Base-by-base conservation (phyloP, 2,329 filamentous ascomycete species). In the Leptographium lundbergii region DNA sequence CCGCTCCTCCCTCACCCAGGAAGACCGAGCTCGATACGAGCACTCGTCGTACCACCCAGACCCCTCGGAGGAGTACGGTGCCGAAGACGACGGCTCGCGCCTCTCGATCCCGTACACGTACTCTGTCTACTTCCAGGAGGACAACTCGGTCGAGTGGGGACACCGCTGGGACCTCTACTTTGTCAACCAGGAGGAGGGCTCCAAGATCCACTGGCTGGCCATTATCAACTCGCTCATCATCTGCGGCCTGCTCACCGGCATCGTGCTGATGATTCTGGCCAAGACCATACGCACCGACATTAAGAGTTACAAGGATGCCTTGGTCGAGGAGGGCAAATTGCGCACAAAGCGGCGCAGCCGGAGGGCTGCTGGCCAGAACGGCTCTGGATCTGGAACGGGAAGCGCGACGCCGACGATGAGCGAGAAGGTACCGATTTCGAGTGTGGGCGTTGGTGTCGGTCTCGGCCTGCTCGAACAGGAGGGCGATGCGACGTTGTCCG, bases 161-260 rank as follows among this genome's bases (percentile, higher is more conserved):
- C 89, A 86, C 65, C 82, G 90, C 58, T 96, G 91, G 90, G 88
- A 95, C 67, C 75, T 92, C 58, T 95, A 95, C 71, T 95, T 95
- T 73, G 88, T 87, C 61, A 91, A 92, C 69, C 88, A 94, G 68
- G 86, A 89, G 60, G 88, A 92, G 64, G 88, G 87, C 53, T 85
- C 82, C 29, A 85, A 84, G 68, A 89, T 92, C 27, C 90, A 95
- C 69, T 95, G 89, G 88, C 77, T 95, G 59, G 89, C 90, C 42
- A 92, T 95, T 63, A 72, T 94, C 70, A 95, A 95, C 73, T 94
- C 89, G 0, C 72, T 95, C 63, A 86, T 91, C 64, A 94, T 95
- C 64, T 89, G 87, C 56, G 86, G 86, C 7, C 75, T 94, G 42
- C 75, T 95, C 50, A 91, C 88, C 1, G 85, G 86, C 22, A 84